phyloP scores from a whole-genome alignment of 331 rosid species.

The Pyrus hybrid region DNA sequence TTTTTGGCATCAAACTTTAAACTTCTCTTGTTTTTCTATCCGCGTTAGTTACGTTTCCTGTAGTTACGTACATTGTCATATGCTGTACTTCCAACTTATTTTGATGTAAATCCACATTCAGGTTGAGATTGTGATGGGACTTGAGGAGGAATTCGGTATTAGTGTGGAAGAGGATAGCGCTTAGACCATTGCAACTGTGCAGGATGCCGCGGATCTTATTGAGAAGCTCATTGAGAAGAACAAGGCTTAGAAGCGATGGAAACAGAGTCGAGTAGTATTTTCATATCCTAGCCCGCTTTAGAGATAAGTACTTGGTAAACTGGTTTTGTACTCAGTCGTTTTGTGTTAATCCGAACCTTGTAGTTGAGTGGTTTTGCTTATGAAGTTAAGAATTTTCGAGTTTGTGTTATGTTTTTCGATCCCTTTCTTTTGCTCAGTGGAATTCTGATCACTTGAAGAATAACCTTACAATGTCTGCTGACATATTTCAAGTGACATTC shows the following conservation, averaged over 20 bases:
- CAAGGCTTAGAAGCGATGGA: conserved; percentile 25
- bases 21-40: not conserved
- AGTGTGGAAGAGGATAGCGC: conserved; percentile 56
- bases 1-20: not conserved
- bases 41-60: not conserved
- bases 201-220: conserved; percentile 69
- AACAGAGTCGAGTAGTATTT: not conserved
- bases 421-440: too few relatives aligned
- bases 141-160: conserved; percentile 66
- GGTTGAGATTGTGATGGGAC: conserved; percentile 79
- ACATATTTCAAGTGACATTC: too few relatives aligned
- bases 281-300: not conserved
- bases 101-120: not conserved
- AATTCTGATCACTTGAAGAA: too few relatives aligned
- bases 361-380: not conserved
- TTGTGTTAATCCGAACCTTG: conserved; percentile 11
- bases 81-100: not conserved
- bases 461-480: too few relatives aligned
- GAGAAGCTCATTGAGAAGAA: conserved; percentile 38
- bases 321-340: not conserved
- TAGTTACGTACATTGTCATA: not conserved
- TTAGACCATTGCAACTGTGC: conserved; percentile 55
- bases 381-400: not conserved
- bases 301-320: not conserved
- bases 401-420: not conserved